Evolutionary conservation across 495 filamentous ascomycete genomes (phyloP).

Genomic region (Neurospora sp.): DNA sequence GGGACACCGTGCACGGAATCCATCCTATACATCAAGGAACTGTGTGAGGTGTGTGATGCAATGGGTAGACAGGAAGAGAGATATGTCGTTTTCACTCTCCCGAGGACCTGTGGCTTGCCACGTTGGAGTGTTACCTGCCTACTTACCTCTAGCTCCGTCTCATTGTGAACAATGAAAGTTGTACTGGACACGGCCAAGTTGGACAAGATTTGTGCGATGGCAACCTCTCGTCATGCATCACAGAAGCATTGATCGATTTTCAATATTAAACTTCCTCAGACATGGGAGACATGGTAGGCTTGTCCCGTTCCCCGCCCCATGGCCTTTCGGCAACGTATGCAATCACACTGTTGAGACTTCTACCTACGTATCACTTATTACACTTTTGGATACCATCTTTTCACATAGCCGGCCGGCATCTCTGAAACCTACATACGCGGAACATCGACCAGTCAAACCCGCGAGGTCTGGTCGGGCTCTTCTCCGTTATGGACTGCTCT

Average conservation of each 20-base stretch:
- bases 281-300: neutral
- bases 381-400: neutral
- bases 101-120: conserved; percentile 9
- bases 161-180: neutral
- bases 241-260: neutral
- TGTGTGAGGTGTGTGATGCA: neutral
- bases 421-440: neutral
- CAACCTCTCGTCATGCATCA: neutral
- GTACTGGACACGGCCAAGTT: neutral
- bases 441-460: neutral
- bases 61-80: neutral
- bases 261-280: neutral
- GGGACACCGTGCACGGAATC: neutral
- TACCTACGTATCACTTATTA: neutral
- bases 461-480: neutral
- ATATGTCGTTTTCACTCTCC: conserved; percentile 1
- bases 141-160: neutral
- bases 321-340: neutral
- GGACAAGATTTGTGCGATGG: neutral
- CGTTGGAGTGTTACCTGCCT: neutral
- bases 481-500: neutral
- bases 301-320: neutral
- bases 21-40: neutral
- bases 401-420: neutral
- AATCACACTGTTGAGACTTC: neutral